These are phyloP conservation scores for Allium fistulosum DNA, from an alignment of 106 monocot genomes.

Conservation along the genomic window DNA sequence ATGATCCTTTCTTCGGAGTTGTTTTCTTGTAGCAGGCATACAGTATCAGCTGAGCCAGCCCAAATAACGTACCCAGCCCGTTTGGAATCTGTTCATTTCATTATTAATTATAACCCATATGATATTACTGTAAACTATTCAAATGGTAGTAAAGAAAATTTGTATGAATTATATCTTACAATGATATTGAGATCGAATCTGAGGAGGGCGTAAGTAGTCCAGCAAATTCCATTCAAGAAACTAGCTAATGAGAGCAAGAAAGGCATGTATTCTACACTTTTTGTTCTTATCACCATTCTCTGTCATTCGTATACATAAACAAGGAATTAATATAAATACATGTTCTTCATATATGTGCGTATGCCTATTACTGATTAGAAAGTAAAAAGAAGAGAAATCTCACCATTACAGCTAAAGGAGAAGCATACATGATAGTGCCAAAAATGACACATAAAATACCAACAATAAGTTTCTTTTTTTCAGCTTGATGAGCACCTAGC, in stretches of 20 bases:
- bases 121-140: not conserved
- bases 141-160: not conserved
- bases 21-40: constrained; percentile 7
- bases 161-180: not conserved
- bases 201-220: constrained; percentile 11
- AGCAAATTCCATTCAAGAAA: constrained; percentile 9
- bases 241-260: constrained; percentile 8
- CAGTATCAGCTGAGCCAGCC: constrained; percentile 1
- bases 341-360: not conserved
- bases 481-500: constrained; percentile 8
- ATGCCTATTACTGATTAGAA: not conserved
- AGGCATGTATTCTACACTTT: constrained; percentile 18
- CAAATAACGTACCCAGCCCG: constrained; percentile 10
- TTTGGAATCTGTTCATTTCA: constrained; percentile 1
- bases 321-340: not conserved
- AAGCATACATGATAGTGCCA: constrained; percentile 50
- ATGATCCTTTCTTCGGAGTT: not conserved
- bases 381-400: not conserved
- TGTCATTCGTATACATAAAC: not conserved
- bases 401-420: constrained; percentile 46
- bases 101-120: too few species aligned
- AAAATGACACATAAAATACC: constrained; percentile 47
- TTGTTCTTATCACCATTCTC: constrained; percentile 11
- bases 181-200: constrained; percentile 2
- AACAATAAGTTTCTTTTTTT: constrained; percentile 25